Percentiles rank a stretch among this genome's conserved stretches.
Evolutionary conservation across 305 asterid genomes (phyloP).

Genomic region (Andrographis paniculata): DNA sequence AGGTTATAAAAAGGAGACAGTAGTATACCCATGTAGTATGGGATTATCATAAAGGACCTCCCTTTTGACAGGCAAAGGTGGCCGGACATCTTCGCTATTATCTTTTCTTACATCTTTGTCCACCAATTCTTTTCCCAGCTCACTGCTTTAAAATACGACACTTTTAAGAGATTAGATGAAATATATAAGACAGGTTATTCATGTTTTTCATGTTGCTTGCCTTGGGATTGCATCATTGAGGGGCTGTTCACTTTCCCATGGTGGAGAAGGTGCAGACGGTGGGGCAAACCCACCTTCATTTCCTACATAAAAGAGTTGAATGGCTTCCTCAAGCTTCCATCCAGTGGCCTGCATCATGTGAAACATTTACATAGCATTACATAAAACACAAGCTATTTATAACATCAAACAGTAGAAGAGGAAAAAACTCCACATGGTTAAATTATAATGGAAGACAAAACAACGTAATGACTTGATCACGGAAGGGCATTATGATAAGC

Average conservation of each 20-base stretch:
- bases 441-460: not conserved
- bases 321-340: slow-evolving; percentile 98
- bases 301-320: slow-evolving; percentile 87
- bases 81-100: slow-evolving; percentile 56
- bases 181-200: slow-evolving; percentile 8
- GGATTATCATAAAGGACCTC: slow-evolving; percentile 83
- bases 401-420: slow-evolving; percentile 5
- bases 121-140: slow-evolving; percentile 31
- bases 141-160: slow-evolving; percentile 30
- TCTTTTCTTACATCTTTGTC: slow-evolving; percentile 34
- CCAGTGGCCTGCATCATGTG: slow-evolving; percentile 67
- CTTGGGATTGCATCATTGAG: slow-evolving; percentile 41
- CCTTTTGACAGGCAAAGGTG: slow-evolving; percentile 91
- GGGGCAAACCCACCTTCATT: slow-evolving; percentile 54
- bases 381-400: slow-evolving; percentile 5
- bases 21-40: slow-evolving; percentile 52
- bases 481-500: slow-evolving; percentile 2
- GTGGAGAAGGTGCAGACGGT: slow-evolving; percentile 30
- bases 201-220: slow-evolving; percentile 27
- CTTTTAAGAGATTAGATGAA: slow-evolving; percentile 5
- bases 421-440: not conserved
- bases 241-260: slow-evolving; percentile 37
- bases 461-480: not conserved
- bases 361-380: slow-evolving; percentile 13
- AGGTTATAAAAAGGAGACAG: slow-evolving; percentile 5